phyloP scores from a whole-genome alignment of 2,329 filamentous ascomycete genomes.

The Didymosphaeria variabile region DNA sequence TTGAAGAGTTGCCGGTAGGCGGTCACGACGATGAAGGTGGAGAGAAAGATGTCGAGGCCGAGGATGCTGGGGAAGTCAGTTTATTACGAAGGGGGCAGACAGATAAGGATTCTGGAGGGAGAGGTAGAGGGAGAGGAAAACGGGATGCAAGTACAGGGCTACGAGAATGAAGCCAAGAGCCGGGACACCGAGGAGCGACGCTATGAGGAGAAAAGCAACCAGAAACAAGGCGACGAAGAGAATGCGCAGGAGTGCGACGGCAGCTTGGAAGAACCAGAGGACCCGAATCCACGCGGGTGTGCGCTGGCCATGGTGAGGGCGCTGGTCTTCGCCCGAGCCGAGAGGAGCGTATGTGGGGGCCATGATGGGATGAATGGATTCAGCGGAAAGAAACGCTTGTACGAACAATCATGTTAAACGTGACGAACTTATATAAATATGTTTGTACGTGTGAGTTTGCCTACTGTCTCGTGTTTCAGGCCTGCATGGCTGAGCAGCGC shows the following conservation, averaged over 20 bases:
- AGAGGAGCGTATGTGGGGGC: neutral
- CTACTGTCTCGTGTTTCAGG: constrained; percentile 6
- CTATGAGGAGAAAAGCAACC: neutral
- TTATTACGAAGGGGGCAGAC: too few species aligned
- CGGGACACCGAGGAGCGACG: neutral
- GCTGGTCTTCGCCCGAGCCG: neutral
- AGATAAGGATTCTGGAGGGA: too few species aligned
- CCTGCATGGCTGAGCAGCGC: neutral
- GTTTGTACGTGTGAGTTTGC: neutral
- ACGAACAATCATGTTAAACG: neutral
- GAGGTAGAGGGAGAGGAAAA: neutral
- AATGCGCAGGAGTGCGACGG: neutral
- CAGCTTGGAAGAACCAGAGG: neutral
- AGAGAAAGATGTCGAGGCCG: neutral
- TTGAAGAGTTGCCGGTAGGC: neutral
- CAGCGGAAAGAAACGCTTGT: neutral
- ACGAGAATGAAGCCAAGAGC: neutral
- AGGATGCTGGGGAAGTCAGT: neutral
- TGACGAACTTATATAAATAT: neutral
- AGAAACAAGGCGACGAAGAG: neutral
- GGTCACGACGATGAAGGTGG: neutral
- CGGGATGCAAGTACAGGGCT: neutral
- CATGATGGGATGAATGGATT: neutral
- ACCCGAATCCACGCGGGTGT: neutral
- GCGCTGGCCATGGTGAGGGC: neutral